A percentile compares a stretch with the other conserved stretches of the same genome.
These are phyloP conservation scores for Cercophora newfieldiana DNA, from an alignment of 495 filamentous ascomycete species.

Conservation along the genomic window DNA sequence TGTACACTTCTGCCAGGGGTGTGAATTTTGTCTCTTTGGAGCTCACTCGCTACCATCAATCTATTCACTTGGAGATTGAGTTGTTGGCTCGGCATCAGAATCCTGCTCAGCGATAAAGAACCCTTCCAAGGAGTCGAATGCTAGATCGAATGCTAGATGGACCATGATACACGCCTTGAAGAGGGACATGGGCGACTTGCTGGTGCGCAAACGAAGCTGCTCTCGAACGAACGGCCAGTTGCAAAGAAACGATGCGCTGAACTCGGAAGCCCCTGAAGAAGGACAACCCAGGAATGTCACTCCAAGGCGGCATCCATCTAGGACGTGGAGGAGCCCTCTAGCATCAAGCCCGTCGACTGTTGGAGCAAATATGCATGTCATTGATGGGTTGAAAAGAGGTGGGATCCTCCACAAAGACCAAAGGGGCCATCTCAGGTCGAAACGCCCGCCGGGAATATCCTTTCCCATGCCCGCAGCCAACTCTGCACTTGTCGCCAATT, in stretches of 20 bases:
- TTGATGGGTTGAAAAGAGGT: no score
- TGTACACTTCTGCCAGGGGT: neutral
- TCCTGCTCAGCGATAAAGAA: neutral
- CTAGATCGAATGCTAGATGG: no score
- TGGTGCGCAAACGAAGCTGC: neutral
- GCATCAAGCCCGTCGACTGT: no score
- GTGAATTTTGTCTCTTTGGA: neutral
- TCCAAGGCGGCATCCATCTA: neutral
- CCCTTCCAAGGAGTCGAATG: neutral
- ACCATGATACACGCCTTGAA: neutral
- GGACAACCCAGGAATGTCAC: neutral
- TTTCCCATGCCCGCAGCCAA: no score
- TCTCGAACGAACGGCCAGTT: neutral
- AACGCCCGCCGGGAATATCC: no score
- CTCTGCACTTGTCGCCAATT: neutral
- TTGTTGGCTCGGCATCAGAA: neutral
- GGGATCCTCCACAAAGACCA: no score
- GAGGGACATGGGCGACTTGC: neutral
- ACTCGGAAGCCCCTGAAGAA: neutral
- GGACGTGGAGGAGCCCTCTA: neutral
- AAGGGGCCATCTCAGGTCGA: no score
- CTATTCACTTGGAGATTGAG: neutral
- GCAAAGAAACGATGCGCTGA: neutral
- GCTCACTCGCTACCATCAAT: neutral
- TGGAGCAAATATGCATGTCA: no score